Evolutionary conservation across 495 filamentous ascomycete species (phyloP).

Genomic region (Penicillium canescens): DNA sequence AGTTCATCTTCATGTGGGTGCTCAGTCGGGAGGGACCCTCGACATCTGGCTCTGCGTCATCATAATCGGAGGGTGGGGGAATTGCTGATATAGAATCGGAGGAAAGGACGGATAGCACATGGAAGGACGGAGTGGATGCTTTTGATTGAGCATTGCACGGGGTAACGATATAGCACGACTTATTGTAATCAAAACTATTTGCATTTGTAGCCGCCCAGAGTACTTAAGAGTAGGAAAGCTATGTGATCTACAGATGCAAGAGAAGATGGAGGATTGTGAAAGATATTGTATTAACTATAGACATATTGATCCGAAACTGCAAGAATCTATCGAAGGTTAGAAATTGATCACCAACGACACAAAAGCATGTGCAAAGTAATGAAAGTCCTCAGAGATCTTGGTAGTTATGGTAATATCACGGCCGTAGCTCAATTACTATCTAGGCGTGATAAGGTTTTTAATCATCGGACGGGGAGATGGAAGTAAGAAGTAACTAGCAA

Average conservation of each 20-base stretch:
- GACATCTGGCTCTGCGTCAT: conserved; percentile 23
- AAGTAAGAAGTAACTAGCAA: not conserved
- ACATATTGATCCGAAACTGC: not conserved
- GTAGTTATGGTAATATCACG: conserved; percentile 66
- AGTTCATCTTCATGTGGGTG: conserved; percentile 94
- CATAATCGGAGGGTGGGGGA: conserved; percentile 22
- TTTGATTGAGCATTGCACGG: conserved; percentile 8
- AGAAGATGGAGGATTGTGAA: not conserved
- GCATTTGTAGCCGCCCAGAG: conserved; percentile 6
- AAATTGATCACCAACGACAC: conserved; percentile 18
- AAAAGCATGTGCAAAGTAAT: conserved; percentile 18
- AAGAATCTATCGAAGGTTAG: conserved; percentile 27
- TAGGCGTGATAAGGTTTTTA: conserved; percentile 72
- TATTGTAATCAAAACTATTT: conserved; percentile 32
- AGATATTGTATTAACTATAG: conserved; percentile 4
- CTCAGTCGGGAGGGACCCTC: conserved; percentile 60
- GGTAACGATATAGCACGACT: conserved; percentile 33
- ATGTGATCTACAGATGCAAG: not conserved
- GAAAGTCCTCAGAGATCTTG: conserved; percentile 81
- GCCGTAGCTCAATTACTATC: conserved; percentile 81
- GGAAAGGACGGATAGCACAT: conserved; percentile 6
- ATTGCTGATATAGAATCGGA: conserved; percentile 31
- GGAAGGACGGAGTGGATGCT: not conserved
- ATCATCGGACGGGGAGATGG: conserved; percentile 59
- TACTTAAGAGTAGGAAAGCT: not conserved